Evolutionary conservation across 1,284 basidiomycete genomes (phyloP), one percentile per base, ranked within the genome.

Genomic region (Apiotrichum gamsii): DNA sequence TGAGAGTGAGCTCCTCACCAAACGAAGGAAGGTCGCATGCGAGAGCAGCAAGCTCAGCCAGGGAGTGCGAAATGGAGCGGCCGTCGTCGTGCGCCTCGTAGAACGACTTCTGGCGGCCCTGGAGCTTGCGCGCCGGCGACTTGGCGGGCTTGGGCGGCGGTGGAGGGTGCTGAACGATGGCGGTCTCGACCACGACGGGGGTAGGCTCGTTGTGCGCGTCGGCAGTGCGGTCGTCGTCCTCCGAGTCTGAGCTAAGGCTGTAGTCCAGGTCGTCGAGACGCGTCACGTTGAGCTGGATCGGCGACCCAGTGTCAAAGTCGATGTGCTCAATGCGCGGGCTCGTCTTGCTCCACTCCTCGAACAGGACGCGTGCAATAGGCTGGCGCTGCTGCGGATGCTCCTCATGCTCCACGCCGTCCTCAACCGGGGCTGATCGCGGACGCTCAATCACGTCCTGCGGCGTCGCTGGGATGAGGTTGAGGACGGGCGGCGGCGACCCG

Each of bases 401-500:
- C 15, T 50, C 52, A 11, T 51, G 52, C 16, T 62, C 56, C 4
- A 32, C 31, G 14, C 45, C 51, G 52, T 58, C 54, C 16, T 62
- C 52, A 53, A 57, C 49, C 57, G 44, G 11, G 45, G 36, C 36
- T 23, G 36, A 38, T 8, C 16, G 38, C 3, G 37, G 21, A 15
- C 23, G 18, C 31, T 69, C 62, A 5, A 40, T 41, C 15, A 40
- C 43, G 8, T 63, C 49, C 42, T 62, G 59, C 1, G 68, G 68
- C 5, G 69, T 70, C 4, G 69, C 65, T n/a, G 69, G 69, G 28
- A 70, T 69, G 51, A 70, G 59, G 34, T 70, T 69, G 49, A 70
- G 51, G 56, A 65, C 61, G 3, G 67, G 67, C 16, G 66, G 23
- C 8, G 39, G 45, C 10, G 40, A 42, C 14, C 23, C 36, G 13